Evolutionary conservation across 371 early-diverging fungal species (phyloP), one percentile per base, ranked within the genome.

Genomic region (Rhizomucor pusillus): DNA sequence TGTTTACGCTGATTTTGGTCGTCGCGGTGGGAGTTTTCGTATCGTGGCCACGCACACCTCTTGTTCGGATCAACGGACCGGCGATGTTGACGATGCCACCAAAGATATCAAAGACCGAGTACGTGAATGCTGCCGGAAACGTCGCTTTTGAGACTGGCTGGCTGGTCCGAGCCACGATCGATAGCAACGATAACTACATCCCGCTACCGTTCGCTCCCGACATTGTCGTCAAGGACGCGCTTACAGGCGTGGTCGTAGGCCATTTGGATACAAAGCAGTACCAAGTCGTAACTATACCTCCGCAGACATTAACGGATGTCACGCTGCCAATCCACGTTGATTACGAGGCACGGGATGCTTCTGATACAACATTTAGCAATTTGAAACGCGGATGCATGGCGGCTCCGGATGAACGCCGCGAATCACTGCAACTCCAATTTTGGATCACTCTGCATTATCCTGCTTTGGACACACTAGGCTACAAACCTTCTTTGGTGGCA

Each of bases 51-150:
- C 71, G 72, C 5, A 71, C 72, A 16, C 75, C 75, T 0, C 40
- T 75, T n/a, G 69, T 75, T 59, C 71, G 75, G 10, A 69, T 75
- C n/a, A 71, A 75, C 52, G 69, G 75, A 12, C 7, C 29, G 29
- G 75, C 71, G 2, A 57, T 63, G 2, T 52, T 75, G n/a, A 63
- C 64, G 1, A 48, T 59, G 5, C 63, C 67, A 5, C 29, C 29
- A 29, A 29, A 29, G 29, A 29, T 29, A 29, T 29, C 7, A 5
- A 29, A 29, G 29, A 60, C 69, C 11, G 62, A 67, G 16, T 62
- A 71, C 3, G 65, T 67, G 1, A 29, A 29, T 7, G 66, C 71
- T 35, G 69, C 71, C 1, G 53, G 56, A 19, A 75, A 71, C 56
- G 67, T 71, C 23, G 64, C 63, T 1, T 75, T 75, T 45, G 75